Evolutionary conservation across 495 filamentous ascomycete species (phyloP), one percentile per base, ranked within the genome.

Genomic region (Pyronema omphalodes): DNA sequence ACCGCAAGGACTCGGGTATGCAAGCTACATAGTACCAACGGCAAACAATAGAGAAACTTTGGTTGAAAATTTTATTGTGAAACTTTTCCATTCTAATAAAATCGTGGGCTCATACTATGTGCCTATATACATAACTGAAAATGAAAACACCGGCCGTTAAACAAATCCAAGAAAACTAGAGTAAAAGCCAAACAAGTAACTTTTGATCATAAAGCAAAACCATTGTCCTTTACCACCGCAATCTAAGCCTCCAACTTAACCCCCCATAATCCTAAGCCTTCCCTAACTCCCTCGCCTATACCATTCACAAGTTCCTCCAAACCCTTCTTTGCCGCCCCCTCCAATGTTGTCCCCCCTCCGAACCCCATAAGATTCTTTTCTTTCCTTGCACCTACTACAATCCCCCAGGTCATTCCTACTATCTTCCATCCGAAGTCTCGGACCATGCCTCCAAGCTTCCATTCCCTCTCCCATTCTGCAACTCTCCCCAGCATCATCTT

Each of bases 291-390:
- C 29, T 50, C 12, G 9, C 19, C 29, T 7, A 50, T 23, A 11
- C 47, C 47, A 1, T 12, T 50, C 23, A 50, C 18, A 9, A 50
- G 23, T 23, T 50, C 47, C 47, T 50, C 47, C 47, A 50, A 35
- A 23, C 18, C 19, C 19, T 11, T 50, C 47, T 8, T 50, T 9
- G 47, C 47, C 47, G 9, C 11, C 18, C 34, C 29, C 47, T 50
- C 47, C 47, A 23, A 50, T 34, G 12, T 34, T 12, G 18, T 3
- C 19, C 19, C 12, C 19, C 8, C 29, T 12, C 39, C 39, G 15
- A 41, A 12, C 39, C 39, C 39, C 47, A 12, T 50, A 17, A 47
- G 9, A 47, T 47, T 14, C 17, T 9, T 14, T 34, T 50, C 47
- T 34, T 17, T 50, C 8, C 47, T 17, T 12, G 47, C 18, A 34